Evolutionary conservation across 1,284 basidiomycete genomes (phyloP), one percentile per base, ranked within the genome.

Genomic region (Cutaneotrichosporon mucoides): DNA sequence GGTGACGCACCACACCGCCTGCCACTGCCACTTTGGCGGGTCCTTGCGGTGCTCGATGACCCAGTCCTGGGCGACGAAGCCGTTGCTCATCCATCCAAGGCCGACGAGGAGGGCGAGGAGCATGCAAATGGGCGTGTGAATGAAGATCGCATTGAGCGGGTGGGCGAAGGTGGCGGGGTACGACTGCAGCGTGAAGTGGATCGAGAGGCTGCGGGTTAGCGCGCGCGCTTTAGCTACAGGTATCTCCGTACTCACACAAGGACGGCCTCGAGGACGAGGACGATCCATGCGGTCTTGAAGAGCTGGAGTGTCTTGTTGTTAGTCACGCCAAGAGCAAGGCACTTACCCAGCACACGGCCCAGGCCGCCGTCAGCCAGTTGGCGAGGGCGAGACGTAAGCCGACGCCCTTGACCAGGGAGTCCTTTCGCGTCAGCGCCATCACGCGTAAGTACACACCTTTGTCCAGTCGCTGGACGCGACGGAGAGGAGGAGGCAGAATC

Each of bases 361-460:
- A 94, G 3, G 84, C 75, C 0, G 88, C 90, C 84, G 91, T 87
- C 6, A 88, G 68, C 82, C 89, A 88, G 71, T 95, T 93, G 4
- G 88, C 84, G 34, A 89, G 72, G 0, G 92, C 88, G 46, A 94
- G 82, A 1, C 87, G 82, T 4, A 88, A 72, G 0, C 91, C 91
- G 9, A 92, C 88, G 6, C 86, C 90, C 67, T 88, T 85, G 1
- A 87, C 82, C 5, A 91, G 75, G 0, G 88, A 83, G 55, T 79
- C 81, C 85, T 88, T 61, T 10, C 24, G 24, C 40, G 5, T 34
- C 53, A 58, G 56, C 38, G 12, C 16, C 35, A 8, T 6, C 36
- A 24, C 33, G 42, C 38, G 16, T 15, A n/a, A 3, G 9, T 6
- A 58, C 74, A 47, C 61, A 86, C 88, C 81, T 92, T 94, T 10